Conservation (phyloP, 2,329 filamentous ascomycete genomes). For the Neospermospora avenae region DNA sequence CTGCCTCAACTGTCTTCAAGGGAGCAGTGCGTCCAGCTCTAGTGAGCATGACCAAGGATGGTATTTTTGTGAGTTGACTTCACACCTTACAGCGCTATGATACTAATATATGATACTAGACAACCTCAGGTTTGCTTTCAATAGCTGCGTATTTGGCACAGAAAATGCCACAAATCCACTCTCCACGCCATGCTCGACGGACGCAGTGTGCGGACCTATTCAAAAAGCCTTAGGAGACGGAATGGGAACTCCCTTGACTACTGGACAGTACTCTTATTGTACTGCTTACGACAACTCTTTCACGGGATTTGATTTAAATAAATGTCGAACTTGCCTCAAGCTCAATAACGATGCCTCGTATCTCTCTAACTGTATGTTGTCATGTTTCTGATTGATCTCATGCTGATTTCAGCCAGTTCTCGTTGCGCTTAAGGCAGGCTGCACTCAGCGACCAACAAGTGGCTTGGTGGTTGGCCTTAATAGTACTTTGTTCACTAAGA, state of each 20-base stretch:
- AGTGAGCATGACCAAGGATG: conserved; percentile 30
- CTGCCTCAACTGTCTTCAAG: conserved; percentile 32
- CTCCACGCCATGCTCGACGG: conserved; percentile 28
- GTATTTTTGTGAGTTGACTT: conserved; percentile 30
- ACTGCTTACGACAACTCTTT: conserved; percentile 23
- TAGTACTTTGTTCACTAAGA: conserved; percentile 28
- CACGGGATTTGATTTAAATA: conserved; percentile 22
- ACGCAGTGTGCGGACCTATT: conserved; percentile 26
- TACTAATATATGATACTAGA: conserved; percentile 24
- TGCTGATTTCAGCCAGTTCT: conserved; percentile 24
- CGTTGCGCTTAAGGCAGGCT: conserved; percentile 29
- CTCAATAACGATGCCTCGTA: conserved; percentile 16
- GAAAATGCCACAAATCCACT: conserved; percentile 25
- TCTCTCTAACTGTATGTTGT: conserved; percentile 26
- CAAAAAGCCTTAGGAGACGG: conserved; percentile 25
- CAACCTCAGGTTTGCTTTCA: conserved; percentile 32
- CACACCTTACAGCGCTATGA: background rate
- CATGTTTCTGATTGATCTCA: background rate
- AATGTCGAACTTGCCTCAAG: conserved; percentile 18
- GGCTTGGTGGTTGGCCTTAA: conserved; percentile 27
- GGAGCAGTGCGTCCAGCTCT: conserved; percentile 25
- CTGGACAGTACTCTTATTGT: conserved; percentile 30
- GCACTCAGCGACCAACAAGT: conserved; percentile 25
- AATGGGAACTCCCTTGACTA: conserved; percentile 22
- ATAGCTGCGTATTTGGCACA: conserved; percentile 29